Base-by-base conservation (phyloP, 306 rosid genomes). In the Quercus glauca region DNA sequence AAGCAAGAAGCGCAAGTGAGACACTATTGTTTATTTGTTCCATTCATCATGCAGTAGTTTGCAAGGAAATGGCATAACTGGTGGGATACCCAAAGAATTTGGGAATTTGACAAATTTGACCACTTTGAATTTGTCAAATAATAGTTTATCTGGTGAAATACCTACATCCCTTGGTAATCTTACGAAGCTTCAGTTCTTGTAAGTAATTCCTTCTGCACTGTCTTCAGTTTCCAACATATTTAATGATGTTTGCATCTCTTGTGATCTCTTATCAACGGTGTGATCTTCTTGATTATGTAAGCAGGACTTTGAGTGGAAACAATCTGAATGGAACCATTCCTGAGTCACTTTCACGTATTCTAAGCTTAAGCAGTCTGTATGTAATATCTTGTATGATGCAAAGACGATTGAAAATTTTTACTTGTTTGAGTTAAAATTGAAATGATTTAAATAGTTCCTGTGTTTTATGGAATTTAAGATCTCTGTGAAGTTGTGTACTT, bases 271-370 rank as follows among this genome's bases (percentile, higher is more conserved):
- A 23, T 79, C 86, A 57, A 77, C 80, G 45, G 57, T 58, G 51
- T 51, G 58, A 69, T 15, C 75, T 77, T 76, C 67, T 80, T 77
- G 72, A 23, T 75, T 63, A 29, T 85, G 81, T 65, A 73, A 80
- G 85, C 94, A 96, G 99, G 91, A 88, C 90, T 77, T 83, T 96
- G 85, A 90, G 91, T 88, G 89, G 87, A 71, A 96, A 96, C 87
- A 86, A 81, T 82, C 89, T 96, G 79, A 85, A 55, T 71, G 98
- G 98, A 76, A 87, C 77, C 14, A 89, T 96, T 83, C 99, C 99
- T 12, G 94, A 86, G 73, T 91, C 99, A 69, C 85, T 96, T 78
- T 85, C 87, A 74, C 77, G 72, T 83, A 80, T 93, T 78, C 86
- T 90, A 80, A 80, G 79, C 84, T 86, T 93, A 87, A 82, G 80